These are phyloP conservation scores for Teunomyces lycoperdinae DNA, from an alignment of 805 yeast genomes.

Conservation along the genomic window DNA sequence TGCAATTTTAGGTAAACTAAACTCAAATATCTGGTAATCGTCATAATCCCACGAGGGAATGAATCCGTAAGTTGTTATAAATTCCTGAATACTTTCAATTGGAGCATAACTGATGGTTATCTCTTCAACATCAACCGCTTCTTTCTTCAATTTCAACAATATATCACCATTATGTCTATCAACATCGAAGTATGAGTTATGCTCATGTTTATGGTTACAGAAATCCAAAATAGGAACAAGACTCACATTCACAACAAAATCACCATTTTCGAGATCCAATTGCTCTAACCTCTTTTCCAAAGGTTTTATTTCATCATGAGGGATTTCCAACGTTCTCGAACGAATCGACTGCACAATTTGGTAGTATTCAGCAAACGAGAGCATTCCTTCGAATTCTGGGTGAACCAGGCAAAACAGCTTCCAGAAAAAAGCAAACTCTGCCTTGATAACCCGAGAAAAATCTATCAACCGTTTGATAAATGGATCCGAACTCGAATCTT, in stretches of 20 bases:
- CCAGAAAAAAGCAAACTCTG: neutral
- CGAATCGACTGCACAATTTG: conserved; percentile 46
- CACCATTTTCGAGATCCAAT: conserved; percentile 19
- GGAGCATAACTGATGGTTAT: conserved; percentile 26
- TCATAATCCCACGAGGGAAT: conserved; percentile 16
- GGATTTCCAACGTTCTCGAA: conserved; percentile 66
- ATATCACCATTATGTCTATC: conserved; percentile 45
- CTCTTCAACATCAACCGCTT: conserved; percentile 12
- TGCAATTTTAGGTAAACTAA: conserved; percentile 7
- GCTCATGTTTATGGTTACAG: conserved; percentile 54
- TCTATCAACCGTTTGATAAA: conserved; percentile 7
- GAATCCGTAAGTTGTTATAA: conserved; percentile 31
- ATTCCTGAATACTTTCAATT: conserved; percentile 19
- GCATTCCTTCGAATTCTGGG: conserved; percentile 7
- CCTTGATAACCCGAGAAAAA: neutral
- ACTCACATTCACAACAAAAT: conserved; percentile 49
- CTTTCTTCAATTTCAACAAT: conserved; percentile 24
- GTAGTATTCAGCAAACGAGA: conserved; percentile 20
- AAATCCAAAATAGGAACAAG: conserved; percentile 67
- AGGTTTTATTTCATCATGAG: conserved; percentile 30
- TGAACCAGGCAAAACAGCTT: neutral
- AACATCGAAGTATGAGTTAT: conserved; percentile 61
- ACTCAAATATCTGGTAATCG: conserved; percentile 14
- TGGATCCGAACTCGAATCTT: conserved; percentile 7
- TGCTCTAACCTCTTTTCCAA: neutral